Evolutionary conservation across 768 basidiomycete species (phyloP).

Genomic region (Leccinellum albellum): DNA sequence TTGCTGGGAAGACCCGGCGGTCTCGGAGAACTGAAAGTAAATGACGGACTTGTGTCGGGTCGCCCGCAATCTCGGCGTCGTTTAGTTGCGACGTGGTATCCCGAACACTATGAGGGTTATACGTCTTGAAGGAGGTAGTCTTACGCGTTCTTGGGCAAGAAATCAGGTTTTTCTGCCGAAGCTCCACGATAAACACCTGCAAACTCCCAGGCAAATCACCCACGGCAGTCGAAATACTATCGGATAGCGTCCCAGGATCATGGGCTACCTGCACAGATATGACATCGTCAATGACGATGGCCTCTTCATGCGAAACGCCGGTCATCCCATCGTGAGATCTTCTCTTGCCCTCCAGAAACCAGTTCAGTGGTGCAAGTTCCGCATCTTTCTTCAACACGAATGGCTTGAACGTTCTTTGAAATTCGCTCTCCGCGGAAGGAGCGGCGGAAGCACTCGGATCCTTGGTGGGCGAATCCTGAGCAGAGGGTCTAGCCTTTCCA

Average conservation of each 20-base stretch:
- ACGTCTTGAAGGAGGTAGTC: conserved; percentile 25
- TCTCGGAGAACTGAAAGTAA: conserved; percentile 60
- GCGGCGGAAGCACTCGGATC: conserved; percentile 24
- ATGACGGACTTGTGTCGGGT: conserved; percentile 63
- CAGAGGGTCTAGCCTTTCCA: conserved; percentile 49
- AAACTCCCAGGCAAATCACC: conserved; percentile 8
- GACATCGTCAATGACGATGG: conserved; percentile 59
- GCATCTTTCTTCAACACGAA: conserved; percentile 77
- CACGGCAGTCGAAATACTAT: neutral
- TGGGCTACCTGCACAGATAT: conserved; percentile 9
- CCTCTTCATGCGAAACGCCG: conserved; percentile 34
- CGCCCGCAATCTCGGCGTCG: conserved; percentile 75
- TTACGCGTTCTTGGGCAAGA: conserved; percentile 16
- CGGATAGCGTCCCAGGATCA: conserved; percentile 5
- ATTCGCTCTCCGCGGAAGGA: conserved; percentile 54
- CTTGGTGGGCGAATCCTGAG: conserved; percentile 22
- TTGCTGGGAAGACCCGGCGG: conserved; percentile 62
- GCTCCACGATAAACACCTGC: conserved; percentile 18
- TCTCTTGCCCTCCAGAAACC: conserved; percentile 45
- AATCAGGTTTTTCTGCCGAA: conserved; percentile 30
- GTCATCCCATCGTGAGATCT: conserved; percentile 18
- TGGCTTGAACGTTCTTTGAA: conserved; percentile 71
- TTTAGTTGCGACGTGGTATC: conserved; percentile 59
- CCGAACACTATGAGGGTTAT: conserved; percentile 38
- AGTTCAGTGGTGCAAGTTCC: conserved; percentile 67